Evolutionary conservation across 306 rosid genomes (phyloP), one percentile per base, ranked within the genome.

Genomic region (Rosa rugosa): DNA sequence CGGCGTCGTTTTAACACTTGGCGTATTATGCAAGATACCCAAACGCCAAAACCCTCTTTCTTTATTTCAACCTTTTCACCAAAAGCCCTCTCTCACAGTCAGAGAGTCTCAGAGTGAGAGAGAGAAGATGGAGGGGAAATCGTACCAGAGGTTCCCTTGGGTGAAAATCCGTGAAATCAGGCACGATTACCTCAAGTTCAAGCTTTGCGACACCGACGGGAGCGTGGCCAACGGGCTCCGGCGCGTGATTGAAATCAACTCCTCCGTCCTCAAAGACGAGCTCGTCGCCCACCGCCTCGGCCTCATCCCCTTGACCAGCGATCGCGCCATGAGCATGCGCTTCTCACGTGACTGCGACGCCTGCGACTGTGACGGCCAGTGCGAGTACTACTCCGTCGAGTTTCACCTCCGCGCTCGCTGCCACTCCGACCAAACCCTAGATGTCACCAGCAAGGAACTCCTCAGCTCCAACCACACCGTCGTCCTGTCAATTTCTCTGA

Each of bases 271-370:
- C 25, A 90, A 89, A 83, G 99, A 93, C 79, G 98, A 95, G 93
- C 91, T 95, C 90, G 85, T 95, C 25, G 97, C 96, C 34, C 99
- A 93, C 88, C 89, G 99, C 18, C 87, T 95, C 0, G 99, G 99
- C 2, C 92, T 95, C 51, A 86, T 95, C 66, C 98, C 99, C 0
- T 90, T 95, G 63, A 93, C 97, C 17, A 91, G 97, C 59, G 96
- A 90, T 22, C 92, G 97, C 0, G 98, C 99, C 65, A 89, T 95
- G 99, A 62, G 88, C 88, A 95, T 95, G 99, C 93, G 99, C 57
- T 91, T 95, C 91, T 95, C 99, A 20, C 98, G 99, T 63, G 98
- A 93, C 93, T 95, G 99, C 68, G 99, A 93, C 65, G 96, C 97
- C 20, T 95, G 99, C 20, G 99, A 95, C 75, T 98, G 99, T 0